These are phyloP conservation scores for Sporisorium scitamineum DNA, from an alignment of 1,284 basidiomycete genomes.

Conservation along the genomic window DNA sequence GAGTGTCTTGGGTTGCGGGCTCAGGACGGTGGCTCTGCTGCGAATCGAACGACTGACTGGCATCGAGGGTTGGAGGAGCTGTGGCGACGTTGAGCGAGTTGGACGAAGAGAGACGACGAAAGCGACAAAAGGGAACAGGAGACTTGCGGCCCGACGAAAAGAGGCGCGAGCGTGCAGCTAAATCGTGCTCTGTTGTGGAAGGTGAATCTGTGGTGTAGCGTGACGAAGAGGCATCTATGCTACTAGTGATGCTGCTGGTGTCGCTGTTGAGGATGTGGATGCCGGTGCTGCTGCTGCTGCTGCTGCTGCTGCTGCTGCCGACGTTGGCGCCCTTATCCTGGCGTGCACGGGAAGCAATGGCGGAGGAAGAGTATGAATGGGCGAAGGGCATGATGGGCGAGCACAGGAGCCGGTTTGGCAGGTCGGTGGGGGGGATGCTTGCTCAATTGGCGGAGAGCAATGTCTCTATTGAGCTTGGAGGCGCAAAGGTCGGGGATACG, in stretches of 20 bases:
- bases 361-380: constrained; percentile 16
- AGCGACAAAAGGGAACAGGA: constrained; percentile 50
- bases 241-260: constrained; percentile 6
- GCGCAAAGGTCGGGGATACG: not conserved
- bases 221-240: constrained; percentile 7
- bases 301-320: constrained; percentile 1
- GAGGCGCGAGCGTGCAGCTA: constrained; percentile 24
- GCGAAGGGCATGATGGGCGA: constrained; percentile 20
- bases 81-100: constrained; percentile 35
- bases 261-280: constrained; percentile 1
- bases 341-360: not conserved
- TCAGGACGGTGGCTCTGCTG: constrained; percentile 7
- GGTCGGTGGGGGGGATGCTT: not conserved
- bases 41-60: constrained; percentile 21
- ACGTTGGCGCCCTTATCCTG: not conserved
- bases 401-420: not conserved
- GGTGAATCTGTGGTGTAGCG: constrained; percentile 7
- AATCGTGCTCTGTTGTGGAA: constrained; percentile 11
- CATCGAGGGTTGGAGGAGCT: constrained; percentile 18
- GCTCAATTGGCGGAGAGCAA: not conserved
- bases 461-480: not conserved
- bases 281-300: not conserved
- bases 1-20: not conserved
- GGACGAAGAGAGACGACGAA: constrained; percentile 40
- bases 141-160: constrained; percentile 50